Evolutionary conservation across 129 eudicot species (phyloP).

Genomic region (Glebionis coronaria): DNA sequence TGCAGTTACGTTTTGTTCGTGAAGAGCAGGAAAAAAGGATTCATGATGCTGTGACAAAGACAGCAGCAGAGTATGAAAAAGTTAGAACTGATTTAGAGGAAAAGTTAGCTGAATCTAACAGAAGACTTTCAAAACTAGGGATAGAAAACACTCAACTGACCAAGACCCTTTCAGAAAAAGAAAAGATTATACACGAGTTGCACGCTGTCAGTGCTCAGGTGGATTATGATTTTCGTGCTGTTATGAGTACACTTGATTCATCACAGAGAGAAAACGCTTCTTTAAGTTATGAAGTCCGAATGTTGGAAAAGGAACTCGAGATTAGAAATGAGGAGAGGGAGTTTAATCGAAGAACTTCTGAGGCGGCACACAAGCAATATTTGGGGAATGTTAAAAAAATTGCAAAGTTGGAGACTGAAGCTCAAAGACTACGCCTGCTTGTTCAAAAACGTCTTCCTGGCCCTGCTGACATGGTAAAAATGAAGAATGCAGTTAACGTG

Average conservation of each 20-base stretch:
- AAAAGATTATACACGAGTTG: conserved; percentile 52
- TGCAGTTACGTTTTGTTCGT: conserved; percentile 75
- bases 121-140: conserved; percentile 40
- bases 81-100: conserved; percentile 38
- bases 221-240: conserved; percentile 52
- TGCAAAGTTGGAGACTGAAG: conserved; percentile 71
- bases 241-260: conserved; percentile 52
- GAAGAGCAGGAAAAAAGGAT: conserved; percentile 80
- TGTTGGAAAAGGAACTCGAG: conserved; percentile 81
- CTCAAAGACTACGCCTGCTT: conserved; percentile 74
- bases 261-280: conserved; percentile 70
- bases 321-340: conserved; percentile 87
- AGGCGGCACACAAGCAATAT: conserved; percentile 67
- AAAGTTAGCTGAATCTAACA: conserved; percentile 49
- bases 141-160: conserved; percentile 56
- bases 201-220: conserved; percentile 36
- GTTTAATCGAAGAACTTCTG: conserved; percentile 62
- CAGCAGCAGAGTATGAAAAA: conserved; percentile 59
- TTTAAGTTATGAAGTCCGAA: conserved; percentile 65
- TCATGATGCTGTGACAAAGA: conserved; percentile 50
- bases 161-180: conserved; percentile 52
- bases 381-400: conserved; percentile 65
- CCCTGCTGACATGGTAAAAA: conserved; percentile 72
- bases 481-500: conserved; percentile 43
- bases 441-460: conserved; percentile 79